phyloP scores from a whole-genome alignment of 768 basidiomycete species.

The Sporobolomyces pararoseus region DNA sequence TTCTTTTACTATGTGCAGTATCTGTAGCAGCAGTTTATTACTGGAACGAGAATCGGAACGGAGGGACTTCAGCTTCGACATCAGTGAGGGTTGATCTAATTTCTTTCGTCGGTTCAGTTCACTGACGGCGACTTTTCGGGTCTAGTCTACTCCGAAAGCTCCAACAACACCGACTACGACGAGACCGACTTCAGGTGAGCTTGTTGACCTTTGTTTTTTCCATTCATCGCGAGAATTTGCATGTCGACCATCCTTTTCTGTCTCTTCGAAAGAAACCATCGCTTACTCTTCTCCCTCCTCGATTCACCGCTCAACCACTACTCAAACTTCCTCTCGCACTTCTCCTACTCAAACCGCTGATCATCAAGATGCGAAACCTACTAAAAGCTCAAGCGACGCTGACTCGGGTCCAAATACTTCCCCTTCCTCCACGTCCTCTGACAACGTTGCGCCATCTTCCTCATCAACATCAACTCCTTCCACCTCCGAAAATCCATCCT shows the following conservation, averaged over 20 bases:
- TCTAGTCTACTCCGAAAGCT: no score
- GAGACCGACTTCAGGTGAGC: neutral
- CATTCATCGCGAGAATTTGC: neutral
- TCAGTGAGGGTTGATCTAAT: no score
- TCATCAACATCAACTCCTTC: neutral
- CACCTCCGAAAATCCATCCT: neutral
- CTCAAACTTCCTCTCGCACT: neutral
- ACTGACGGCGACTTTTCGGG: no score
- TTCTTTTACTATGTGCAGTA: neutral
- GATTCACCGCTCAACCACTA: neutral
- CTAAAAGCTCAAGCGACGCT: no score
- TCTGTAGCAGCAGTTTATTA: neutral
- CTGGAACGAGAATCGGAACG: constrained; percentile 12
- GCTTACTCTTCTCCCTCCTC: neutral
- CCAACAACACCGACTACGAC: neutral
- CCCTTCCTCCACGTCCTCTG: no score
- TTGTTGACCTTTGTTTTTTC: neutral
- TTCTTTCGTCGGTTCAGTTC: no score
- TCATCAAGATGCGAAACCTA: no score
- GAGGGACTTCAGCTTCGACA: neutral
- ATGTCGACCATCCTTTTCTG: neutral
- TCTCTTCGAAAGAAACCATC: no score
- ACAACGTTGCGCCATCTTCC: no score
- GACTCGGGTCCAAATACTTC: no score
- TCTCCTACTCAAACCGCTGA: neutral